Evolutionary conservation across 495 filamentous ascomycete species (phyloP).

Genomic region (Neurospora sp.): DNA sequence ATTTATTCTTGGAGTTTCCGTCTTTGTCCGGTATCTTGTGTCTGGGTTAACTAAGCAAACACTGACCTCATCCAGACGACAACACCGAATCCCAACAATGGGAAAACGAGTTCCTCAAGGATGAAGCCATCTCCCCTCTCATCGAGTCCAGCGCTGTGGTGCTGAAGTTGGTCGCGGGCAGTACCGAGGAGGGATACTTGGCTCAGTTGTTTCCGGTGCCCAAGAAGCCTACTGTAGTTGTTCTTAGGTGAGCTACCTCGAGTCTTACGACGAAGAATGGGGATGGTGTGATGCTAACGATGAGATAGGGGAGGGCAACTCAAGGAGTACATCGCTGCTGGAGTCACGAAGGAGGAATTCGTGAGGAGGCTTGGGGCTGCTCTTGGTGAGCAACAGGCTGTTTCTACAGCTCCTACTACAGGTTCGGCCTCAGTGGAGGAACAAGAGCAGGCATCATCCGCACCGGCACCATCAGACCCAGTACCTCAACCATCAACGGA

Average conservation of each 20-base stretch:
- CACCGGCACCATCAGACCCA: neutral
- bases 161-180: conserved; percentile 58
- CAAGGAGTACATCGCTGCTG: conserved; percentile 54
- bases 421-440: neutral
- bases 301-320: conserved; percentile 45
- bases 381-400: conserved; percentile 13
- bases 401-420: neutral
- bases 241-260: conserved; percentile 53
- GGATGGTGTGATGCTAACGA: neutral
- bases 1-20: neutral
- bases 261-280: neutral
- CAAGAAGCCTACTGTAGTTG: conserved; percentile 61
- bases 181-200: conserved; percentile 69
- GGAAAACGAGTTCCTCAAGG: conserved; percentile 64
- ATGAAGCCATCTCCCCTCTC: conserved; percentile 39
- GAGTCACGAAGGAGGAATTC: conserved; percentile 50
- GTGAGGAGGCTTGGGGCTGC: conserved; percentile 35
- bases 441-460: neutral
- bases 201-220: conserved; percentile 69
- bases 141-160: conserved; percentile 51
- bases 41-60: too few species aligned
- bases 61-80: conserved; percentile 38
- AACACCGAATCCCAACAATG: conserved; percentile 55
- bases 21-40: too few species aligned
- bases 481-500: neutral